Base-by-base conservation (phyloP, 352 stramenopile genomes). In the Phytopythium chamaehyphon region DNA sequence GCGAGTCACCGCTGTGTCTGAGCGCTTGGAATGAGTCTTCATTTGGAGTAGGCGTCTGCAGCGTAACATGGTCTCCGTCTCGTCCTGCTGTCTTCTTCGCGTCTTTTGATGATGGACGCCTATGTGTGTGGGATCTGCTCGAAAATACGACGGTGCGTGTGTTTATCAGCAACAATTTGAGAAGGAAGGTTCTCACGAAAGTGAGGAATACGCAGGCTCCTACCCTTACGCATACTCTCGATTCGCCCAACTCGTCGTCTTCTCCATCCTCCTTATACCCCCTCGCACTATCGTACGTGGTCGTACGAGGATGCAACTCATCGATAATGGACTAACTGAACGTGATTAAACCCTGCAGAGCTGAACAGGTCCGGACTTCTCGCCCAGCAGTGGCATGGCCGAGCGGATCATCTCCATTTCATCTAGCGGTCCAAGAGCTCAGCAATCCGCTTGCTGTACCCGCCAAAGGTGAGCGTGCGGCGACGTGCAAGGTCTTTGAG, bases 91-190 rank as follows among this genome's bases (percentile, higher is more conserved):
- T 85, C 5, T 86, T 90, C 49, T 83, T 76, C 37, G 73, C 69
- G 1, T 69, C 69, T 1, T 90, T 72, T 35, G 76, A 67, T 11
- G 68, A 83, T 44, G 66, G 56, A 5, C 62, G 45, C 9, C 47
- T 89, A 18, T 58, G 76, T 1, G 60, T 77, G 7, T 90, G 73
- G 76, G 78, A 90, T 26, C 44, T 87, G 6, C 48, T 71, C n/a
- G 59, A 70, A 11, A 64, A 62, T n/a, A 66, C 60, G 24, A 71
- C 65, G 44, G 71, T 83, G 62, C 40, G 62, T 43, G 9, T 16
- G 16, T 21, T 14, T 9, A 43, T 16, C 6, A 1, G 6, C 28
- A 33, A 33, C 5, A 33, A 33, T 33, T 33, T 5, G 28, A 33
- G 5, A 9, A 5, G 28, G 5, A 10, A 5, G 5, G 5, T 33